Evolutionary conservation across 1,284 basidiomycete species (phyloP), one percentile per base, ranked within the genome.

Genomic region (Leccinum fallax): DNA sequence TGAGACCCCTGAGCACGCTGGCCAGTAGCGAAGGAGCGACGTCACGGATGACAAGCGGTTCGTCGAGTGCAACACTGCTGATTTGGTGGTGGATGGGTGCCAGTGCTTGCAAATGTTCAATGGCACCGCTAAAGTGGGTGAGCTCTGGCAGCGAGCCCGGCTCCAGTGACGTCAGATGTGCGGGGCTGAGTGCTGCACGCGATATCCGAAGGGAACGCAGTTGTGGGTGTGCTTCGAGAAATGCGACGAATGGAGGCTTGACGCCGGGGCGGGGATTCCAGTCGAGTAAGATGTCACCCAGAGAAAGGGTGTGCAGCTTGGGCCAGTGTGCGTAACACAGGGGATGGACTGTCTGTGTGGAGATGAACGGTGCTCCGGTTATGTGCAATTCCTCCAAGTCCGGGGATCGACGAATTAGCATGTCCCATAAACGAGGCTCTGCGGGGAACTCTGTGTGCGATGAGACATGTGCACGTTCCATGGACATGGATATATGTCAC

Each of bases 221-320:
- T n/a, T 69, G 69, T 24, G 81, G 78, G 67, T 91, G 89, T 1
- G 80, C 81, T 61, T 88, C 86, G n/a, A 91, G 79, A 70, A 91
- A 91, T 5, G 78, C 67, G 61, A 87, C 78, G 66, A 91, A 87
- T 0, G 86, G 83, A 19, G 81, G 77, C 60, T 83, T 83, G 32
- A 79, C 74, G 1, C 77, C 74, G 16, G 73, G 68, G 8, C 61
- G 68, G 15, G 71, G 69, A 53, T 74, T 75, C 78, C 83, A 82
- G 67, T 86, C 85, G 51, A 88, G 79, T 2, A 84, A 78, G 32
- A 90, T 79, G 65, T 90, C 87, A 0, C 88, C 88, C 5, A 90
- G 76, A 6, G 78, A 76, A 10, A 90, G 78, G 38, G 81, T 78
- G 38, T 80, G 82, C 8, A 90, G 76, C 34, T 77, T 78, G 2